Base-by-base conservation (phyloP, 805 yeast species). In the Ogataea pini region DNA sequence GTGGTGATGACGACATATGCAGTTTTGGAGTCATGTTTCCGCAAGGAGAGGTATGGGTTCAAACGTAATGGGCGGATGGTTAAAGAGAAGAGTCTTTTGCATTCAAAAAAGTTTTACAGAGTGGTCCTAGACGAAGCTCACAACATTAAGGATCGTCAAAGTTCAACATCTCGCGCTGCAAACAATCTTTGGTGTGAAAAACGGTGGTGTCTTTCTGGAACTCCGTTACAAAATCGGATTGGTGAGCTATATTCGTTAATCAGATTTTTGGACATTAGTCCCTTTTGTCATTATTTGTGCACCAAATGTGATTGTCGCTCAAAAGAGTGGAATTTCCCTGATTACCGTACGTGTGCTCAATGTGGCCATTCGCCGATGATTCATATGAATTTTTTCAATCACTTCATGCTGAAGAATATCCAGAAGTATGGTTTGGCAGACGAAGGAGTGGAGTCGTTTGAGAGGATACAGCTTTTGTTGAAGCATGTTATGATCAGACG, bases 81-180 rank as follows among this genome's bases (percentile, higher is more conserved):
- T 3, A 86, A 87, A 63, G 96, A 90, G 54, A 75, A 76, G 51
- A 84, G 95, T 18, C 78, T 83, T 0, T 65, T 94, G 33, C 99
- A 94, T 62, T 70, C 77, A 12, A 74, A 87, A 37, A 75, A 79
- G 34, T 94, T 90, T 64, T 86, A 89, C 61, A 72, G 99, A 48
- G 96, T 92, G 7, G 79, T 94, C 13, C 71, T 94, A 44, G 99
- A 94, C 69, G 99, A 94, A 64, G 99, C 99, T 1, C 99, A 94
- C 65, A 92, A 92, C 61, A 92, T 94, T 72, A 94, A 94, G 63
- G 98, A 94, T 65, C 77, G 98, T 49, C 90, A 90, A 47, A 84
- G 94, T 46, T 92, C 92, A 20, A 94, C 99, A 0, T 91, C 98
- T 0, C 83, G 86, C 57, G 96, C 98, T 2, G 97, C 96, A 1